Conservation (phyloP, 1,284 basidiomycete genomes). For the Vanrija pseudolonga region DNA sequence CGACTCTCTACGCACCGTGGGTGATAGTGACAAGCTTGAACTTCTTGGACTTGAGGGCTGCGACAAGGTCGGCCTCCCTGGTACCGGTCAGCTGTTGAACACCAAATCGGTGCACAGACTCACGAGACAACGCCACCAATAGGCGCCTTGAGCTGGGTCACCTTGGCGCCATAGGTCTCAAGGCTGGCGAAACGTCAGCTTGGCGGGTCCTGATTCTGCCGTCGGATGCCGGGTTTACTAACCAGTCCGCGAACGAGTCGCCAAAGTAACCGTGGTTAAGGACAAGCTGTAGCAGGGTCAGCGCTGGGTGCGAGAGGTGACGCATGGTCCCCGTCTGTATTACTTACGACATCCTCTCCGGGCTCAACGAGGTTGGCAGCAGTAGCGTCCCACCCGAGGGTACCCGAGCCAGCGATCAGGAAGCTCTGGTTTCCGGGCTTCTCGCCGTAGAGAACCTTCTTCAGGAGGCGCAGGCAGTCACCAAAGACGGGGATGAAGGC, state of each 20-base stretch:
- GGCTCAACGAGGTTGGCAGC: slow-evolving; percentile 75
- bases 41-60: slow-evolving; percentile 71
- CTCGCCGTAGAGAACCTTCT: slow-evolving; percentile 71
- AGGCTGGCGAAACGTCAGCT: slow-evolving; percentile 55
- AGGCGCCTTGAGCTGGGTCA: slow-evolving; percentile 78
- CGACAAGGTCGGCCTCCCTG: slow-evolving; percentile 44
- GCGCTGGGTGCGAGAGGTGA: background rate
- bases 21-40: slow-evolving; percentile 92
- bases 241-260: slow-evolving; percentile 79
- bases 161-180: slow-evolving; percentile 81
- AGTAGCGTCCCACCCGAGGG: slow-evolving; percentile 77
- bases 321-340: no score
- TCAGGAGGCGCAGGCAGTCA: slow-evolving; percentile 82
- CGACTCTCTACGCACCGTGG: slow-evolving; percentile 58
- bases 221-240: slow-evolving; percentile 23
- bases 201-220: background rate
- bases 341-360: slow-evolving; percentile 67
- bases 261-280: slow-evolving; percentile 80
- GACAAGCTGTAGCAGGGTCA: slow-evolving; percentile 45
- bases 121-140: slow-evolving; percentile 70
- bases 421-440: slow-evolving; percentile 66
- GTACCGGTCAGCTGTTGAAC: background rate
- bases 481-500: slow-evolving; percentile 89
- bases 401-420: slow-evolving; percentile 89
- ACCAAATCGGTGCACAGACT: slow-evolving; percentile 10